A percentile compares a stretch with the other conserved stretches of the same genome.
Evolutionary conservation across 345 rosid genomes (phyloP).

Genomic region (Arabidopsis suecica): DNA sequence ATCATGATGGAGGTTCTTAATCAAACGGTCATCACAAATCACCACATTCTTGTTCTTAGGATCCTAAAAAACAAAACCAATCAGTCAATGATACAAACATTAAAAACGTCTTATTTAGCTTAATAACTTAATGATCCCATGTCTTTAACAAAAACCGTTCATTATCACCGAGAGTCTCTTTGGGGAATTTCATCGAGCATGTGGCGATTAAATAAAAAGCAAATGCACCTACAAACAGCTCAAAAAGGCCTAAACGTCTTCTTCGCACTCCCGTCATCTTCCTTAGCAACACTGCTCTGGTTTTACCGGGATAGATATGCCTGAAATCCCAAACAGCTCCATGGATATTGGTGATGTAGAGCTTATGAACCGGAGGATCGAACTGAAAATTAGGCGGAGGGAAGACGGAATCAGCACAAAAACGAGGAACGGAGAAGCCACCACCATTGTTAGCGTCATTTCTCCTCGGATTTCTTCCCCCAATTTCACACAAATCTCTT

Average conservation of each 20-base stretch:
- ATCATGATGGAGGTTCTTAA: constrained; percentile 67
- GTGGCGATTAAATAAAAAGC: too few species aligned
- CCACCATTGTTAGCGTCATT: constrained; percentile 92
- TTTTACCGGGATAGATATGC: constrained; percentile 89
- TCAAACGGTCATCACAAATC: constrained; percentile 43
- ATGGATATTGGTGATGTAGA: constrained; percentile 68
- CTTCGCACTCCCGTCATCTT: constrained; percentile 33
- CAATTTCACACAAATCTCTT: too few species aligned
- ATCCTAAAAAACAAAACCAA: too few species aligned
- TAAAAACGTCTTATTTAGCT: too few species aligned
- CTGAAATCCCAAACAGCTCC: constrained; percentile 79
- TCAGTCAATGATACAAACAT: too few species aligned
- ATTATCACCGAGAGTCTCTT: too few species aligned
- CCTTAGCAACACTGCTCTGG: constrained; percentile 64
- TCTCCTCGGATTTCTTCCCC: too few species aligned
- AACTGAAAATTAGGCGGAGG: constrained; percentile 71
- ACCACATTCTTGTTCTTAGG: too few species aligned
- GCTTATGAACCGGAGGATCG: constrained; percentile 85
- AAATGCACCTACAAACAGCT: too few species aligned
- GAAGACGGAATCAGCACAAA: constrained; percentile 86
- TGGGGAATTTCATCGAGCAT: too few species aligned
- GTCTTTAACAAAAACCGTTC: too few species aligned
- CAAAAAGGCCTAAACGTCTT: constrained; percentile 26
- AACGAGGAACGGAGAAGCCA: constrained; percentile 93
- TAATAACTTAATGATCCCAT: too few species aligned